A percentile compares a stretch with the other conserved stretches of the same genome.
phyloP scores from a whole-genome alignment of 352 stramenopile genomes.

The Thalassiosira mediterranea region DNA sequence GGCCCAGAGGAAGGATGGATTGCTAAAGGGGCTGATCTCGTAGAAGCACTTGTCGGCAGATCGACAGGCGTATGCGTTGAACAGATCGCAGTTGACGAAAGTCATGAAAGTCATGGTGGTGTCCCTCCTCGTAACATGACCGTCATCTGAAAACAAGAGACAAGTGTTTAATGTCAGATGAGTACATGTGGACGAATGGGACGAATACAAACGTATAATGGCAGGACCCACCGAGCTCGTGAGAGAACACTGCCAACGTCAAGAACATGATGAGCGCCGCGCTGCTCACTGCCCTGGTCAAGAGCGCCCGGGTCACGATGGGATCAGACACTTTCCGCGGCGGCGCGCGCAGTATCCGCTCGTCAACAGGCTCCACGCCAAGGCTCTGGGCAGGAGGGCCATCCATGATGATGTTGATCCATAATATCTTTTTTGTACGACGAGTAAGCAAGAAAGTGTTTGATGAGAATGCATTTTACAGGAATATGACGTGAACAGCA shows the following conservation, averaged over 20 bases:
- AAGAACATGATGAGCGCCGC: conserved; percentile 83
- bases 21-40: conserved; percentile 90
- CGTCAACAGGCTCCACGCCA: conserved; percentile 96
- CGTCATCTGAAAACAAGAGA: too few relatives aligned
- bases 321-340: conserved; percentile 94
- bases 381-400: conserved; percentile 94
- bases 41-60: conserved; percentile 93
- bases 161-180: too few relatives aligned
- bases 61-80: conserved; percentile 96
- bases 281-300: conserved; percentile 90
- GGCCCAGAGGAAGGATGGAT: conserved; percentile 92
- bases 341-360: conserved; percentile 94
- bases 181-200: too few relatives aligned
- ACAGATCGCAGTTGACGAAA: conserved; percentile 98
- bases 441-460: conserved; percentile 73
- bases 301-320: conserved; percentile 95
- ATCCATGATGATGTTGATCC: conserved; percentile 99
- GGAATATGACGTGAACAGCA: too few relatives aligned
- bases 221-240: too few relatives aligned
- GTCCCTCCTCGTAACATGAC: conserved; percentile 90
- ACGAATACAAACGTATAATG: too few relatives aligned
- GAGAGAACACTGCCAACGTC: conserved; percentile 78
- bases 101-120: conserved; percentile 99
- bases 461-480: too few relatives aligned
- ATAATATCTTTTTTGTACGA: too few relatives aligned